Base-by-base conservation (phyloP, 768 basidiomycete genomes). In the Boletus coccyginus region DNA sequence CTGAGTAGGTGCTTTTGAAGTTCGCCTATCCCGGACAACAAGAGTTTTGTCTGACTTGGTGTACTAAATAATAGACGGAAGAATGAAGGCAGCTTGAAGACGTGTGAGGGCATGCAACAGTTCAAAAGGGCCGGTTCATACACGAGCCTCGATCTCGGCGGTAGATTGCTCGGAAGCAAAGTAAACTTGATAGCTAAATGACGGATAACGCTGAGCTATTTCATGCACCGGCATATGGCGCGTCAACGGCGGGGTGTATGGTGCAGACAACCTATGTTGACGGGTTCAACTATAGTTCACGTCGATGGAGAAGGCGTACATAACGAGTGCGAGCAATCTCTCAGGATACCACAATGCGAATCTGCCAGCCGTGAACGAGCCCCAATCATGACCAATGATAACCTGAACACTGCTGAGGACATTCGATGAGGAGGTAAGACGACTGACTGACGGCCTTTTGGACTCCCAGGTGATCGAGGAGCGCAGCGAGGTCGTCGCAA, bases 331-430 rank as follows among this genome's bases (percentile, higher is more conserved):
- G 7, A 77, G 62, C 36, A 88, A 59, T 35, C 88, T 77, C 14
- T 83, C 72, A 0, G 91, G 88, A 65, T 89, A 71, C 86, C 87
- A 91, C 24, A 90, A 74, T 12, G 87, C 84, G 62, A 93, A 86
- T 21, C 90, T 77, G 42, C 78, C 79, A 2, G 78, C 87, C 13
- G 75, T 81, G 57, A 75, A 81, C 3, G 87, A 74, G 7, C 91
- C 91, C 90, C 90, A 92, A 63, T 93, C 91, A 62, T 92, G 91
- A 0, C 88, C 91, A 55, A 91, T 76, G 53, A 91, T 71, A 12
- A 89, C 77, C 86, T 78, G 53, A 0, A 13, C 14, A 32, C n/a
- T 9, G 11, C 36, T 62, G 36, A 58, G 54, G 32, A 52, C 29
- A 35, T 38, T 21, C 3, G 17, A 31, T 12, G 13, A 42, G 17